A percentile compares a stretch with the other conserved stretches of the same genome.
Evolutionary conservation across 2,329 filamentous ascomycete genomes (phyloP).

Genomic region (Harringtonia aguacate): DNA sequence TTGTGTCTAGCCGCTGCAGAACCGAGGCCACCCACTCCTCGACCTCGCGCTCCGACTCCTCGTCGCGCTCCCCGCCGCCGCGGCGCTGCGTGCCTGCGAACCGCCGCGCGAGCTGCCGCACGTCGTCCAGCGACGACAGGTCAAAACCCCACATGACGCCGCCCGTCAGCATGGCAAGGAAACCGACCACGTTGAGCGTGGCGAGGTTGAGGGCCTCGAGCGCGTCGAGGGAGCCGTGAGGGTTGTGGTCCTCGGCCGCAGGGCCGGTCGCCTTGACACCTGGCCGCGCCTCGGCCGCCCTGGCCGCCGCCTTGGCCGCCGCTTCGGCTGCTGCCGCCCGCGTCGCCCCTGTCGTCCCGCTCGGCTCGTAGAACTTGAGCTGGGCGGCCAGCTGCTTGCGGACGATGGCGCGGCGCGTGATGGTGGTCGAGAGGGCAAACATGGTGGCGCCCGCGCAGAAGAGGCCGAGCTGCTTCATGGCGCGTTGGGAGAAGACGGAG

Average conservation of each 20-base stretch:
- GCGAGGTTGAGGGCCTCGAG: slow-evolving; percentile 76
- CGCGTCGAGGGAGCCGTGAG: slow-evolving; percentile 62
- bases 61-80: slow-evolving; percentile 27
- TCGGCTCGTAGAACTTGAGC: slow-evolving; percentile 61
- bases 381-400: slow-evolving; percentile 49
- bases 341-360: slow-evolving; percentile 23
- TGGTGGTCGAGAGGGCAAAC: slow-evolving; percentile 56
- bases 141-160: slow-evolving; percentile 69
- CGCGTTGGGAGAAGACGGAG: slow-evolving; percentile 33
- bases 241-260: slow-evolving; percentile 34
- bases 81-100: slow-evolving; percentile 14
- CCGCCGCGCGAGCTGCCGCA: slow-evolving; percentile 40
- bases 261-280: slow-evolving; percentile 13
- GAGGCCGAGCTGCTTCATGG: slow-evolving; percentile 53
- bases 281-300: background rate
- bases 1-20: slow-evolving; percentile 38
- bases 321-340: slow-evolving; percentile 12
- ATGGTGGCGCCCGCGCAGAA: slow-evolving; percentile 69
- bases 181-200: slow-evolving; percentile 71
- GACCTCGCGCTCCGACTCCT: slow-evolving; percentile 48
- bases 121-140: slow-evolving; percentile 57
- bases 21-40: slow-evolving; percentile 51
- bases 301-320: background rate
- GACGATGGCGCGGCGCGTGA: slow-evolving; percentile 61
- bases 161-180: slow-evolving; percentile 65